Conservation (phyloP, 768 basidiomycete genomes). For the Leucocoprinus leucothites region DNA sequence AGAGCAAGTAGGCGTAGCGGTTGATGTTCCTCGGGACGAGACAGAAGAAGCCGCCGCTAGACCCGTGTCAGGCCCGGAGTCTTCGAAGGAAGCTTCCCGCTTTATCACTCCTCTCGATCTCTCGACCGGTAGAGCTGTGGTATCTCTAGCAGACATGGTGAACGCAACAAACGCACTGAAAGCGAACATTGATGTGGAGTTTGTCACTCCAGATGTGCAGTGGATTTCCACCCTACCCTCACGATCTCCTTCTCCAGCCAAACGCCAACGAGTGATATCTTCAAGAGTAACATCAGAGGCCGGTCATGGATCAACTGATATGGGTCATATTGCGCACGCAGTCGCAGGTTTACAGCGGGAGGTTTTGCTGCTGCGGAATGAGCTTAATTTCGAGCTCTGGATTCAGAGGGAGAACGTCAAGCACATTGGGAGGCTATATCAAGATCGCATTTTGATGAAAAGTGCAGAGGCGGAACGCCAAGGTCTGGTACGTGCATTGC, state of each 20-base stretch:
- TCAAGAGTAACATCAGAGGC: not conserved
- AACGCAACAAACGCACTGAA: conserved; percentile 69
- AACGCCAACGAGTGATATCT: not conserved
- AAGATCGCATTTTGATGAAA: conserved; percentile 67
- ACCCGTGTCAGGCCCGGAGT: not conserved
- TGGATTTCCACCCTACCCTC: conserved; percentile 44
- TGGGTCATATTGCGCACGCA: conserved; percentile 55
- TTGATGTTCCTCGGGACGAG: conserved; percentile 1
- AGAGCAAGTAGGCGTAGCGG: not conserved
- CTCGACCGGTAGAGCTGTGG: conserved; percentile 32
- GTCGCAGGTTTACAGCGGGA: conserved; percentile 75
- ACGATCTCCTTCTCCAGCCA: conserved; percentile 8
- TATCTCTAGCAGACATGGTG: conserved; percentile 78
- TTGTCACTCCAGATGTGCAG: conserved; percentile 45
- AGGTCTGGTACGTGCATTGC: conserved; percentile 54
- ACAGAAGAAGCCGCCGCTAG: not conserved
- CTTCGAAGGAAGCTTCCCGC: conserved; percentile 11
- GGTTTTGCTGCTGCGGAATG: conserved; percentile 68
- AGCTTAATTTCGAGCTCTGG: conserved; percentile 86
- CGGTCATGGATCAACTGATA: conserved; percentile 19
- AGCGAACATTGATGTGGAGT: conserved; percentile 63
- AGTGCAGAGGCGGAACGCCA: conserved; percentile 82
- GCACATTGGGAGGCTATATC: conserved; percentile 78
- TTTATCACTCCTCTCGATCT: conserved; percentile 33
- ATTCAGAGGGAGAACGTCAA: conserved; percentile 75